Evolutionary conservation across 2,329 filamentous ascomycete genomes (phyloP).

Genomic region (Cercospora beticola): DNA sequence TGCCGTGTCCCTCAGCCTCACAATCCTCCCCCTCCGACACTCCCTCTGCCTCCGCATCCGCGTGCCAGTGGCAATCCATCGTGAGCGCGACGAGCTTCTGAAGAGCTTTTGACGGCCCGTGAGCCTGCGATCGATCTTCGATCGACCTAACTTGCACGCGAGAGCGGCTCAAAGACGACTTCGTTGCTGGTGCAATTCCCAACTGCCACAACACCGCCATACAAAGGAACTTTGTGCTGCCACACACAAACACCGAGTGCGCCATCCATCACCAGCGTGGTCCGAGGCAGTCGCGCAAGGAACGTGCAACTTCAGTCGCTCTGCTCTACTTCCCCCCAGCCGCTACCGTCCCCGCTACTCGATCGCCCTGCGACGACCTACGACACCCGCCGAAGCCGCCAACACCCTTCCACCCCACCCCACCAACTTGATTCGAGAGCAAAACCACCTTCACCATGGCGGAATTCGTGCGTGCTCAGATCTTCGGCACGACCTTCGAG

Average conservation of each 20-base stretch:
- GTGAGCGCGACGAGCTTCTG: neutral
- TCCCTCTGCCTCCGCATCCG: neutral
- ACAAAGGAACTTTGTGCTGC: neutral
- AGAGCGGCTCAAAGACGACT: neutral
- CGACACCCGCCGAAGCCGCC: neutral
- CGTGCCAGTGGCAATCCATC: neutral
- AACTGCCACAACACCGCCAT: neutral
- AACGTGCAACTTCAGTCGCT: slow-evolving; percentile 1
- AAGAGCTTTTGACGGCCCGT: slow-evolving; percentile 2
- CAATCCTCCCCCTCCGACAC: neutral
- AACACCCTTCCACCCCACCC: neutral
- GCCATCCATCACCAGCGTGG: neutral
- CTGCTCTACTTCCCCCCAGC: neutral
- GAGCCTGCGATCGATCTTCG: slow-evolving; percentile 2
- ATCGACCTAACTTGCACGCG: neutral
- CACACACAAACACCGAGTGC: neutral
- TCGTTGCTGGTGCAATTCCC: neutral
- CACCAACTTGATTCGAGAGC: neutral
- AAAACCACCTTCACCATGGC: slow-evolving; percentile 62
- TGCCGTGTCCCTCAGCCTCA: neutral
- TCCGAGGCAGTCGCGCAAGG: slow-evolving; percentile 3
- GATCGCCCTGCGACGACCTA: slow-evolving; percentile 1
- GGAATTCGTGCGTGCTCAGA: slow-evolving; percentile 98
- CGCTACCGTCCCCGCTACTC: slow-evolving; percentile 1
- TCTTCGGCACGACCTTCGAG: slow-evolving; percentile 99